These are phyloP conservation scores for Leishmania guyanensis DNA, from an alignment of 208 protist species.

Conservation along the genomic window DNA sequence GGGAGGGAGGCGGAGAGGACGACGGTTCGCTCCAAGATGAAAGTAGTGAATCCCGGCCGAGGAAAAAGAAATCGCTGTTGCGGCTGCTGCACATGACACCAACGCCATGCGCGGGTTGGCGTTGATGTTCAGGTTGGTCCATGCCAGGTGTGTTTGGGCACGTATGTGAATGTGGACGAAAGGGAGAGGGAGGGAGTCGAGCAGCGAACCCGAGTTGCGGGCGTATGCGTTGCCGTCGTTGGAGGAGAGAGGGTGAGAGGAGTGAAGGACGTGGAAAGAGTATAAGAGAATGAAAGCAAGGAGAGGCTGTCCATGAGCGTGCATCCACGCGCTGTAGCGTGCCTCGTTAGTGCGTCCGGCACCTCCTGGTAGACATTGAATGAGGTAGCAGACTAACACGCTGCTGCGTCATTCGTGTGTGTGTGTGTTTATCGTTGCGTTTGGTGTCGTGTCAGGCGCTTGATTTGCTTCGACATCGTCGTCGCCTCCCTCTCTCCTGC, in stretches of 20 bases:
- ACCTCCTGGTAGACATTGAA: no score
- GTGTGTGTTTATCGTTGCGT: no score
- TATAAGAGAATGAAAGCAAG: neutral
- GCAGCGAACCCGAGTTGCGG: neutral
- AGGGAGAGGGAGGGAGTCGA: neutral
- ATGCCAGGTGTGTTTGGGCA: neutral
- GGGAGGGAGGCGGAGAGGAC: neutral
- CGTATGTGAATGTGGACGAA: no score
- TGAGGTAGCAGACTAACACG: no score
- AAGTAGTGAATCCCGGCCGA: neutral
- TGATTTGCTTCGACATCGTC: no score
- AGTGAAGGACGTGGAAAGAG: neutral
- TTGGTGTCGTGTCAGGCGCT: no score
- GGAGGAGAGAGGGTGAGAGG: neutral
- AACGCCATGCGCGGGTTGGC: neutral
- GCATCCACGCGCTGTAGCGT: neutral
- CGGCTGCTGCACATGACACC: neutral
- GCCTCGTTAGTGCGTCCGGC: no score
- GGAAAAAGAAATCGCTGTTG: neutral
- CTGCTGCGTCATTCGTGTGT: neutral
- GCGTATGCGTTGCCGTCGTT: neutral
- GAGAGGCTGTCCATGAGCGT: neutral
- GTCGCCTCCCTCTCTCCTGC: no score
- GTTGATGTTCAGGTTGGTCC: neutral
- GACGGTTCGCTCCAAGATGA: neutral